These are phyloP conservation scores for Backusella tuberculispora DNA, from an alignment of 192 early-diverging fungal species.

Conservation along the genomic window DNA sequence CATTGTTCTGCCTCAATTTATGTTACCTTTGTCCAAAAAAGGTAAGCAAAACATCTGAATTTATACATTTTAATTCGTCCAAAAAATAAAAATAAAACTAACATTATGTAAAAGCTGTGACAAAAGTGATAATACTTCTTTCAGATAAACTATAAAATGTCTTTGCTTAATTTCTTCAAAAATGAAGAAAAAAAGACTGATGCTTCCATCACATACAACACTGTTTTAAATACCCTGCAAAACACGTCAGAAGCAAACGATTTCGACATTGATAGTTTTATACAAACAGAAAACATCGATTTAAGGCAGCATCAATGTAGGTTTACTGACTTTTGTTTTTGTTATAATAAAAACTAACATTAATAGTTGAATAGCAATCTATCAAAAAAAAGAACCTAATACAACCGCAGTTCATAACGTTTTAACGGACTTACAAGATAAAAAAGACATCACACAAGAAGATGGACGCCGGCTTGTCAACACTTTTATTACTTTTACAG, in stretches of 20 bases:
- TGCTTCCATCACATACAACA: background rate
- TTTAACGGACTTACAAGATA: background rate
- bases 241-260: background rate
- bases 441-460: slow-evolving; percentile 3
- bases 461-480: background rate
- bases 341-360: background rate
- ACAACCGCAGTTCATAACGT: background rate
- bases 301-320: slow-evolving; percentile 3
- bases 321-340: background rate
- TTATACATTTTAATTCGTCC: no score
- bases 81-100: no score
- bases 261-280: slow-evolving; percentile 4
- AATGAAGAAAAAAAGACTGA: slow-evolving; percentile 2
- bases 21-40: no score
- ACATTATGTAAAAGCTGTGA: no score
- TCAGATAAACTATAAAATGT: background rate
- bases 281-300: background rate
- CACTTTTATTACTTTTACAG: background rate
- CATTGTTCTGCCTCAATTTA: no score
- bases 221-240: background rate
- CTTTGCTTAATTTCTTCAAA: slow-evolving; percentile 15
- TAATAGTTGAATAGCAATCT: background rate
- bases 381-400: background rate
- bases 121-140: no score
- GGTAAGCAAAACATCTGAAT: no score